Conservation (phyloP, 495 filamentous ascomycete species). For the Xylaria flabelliformis region DNA sequence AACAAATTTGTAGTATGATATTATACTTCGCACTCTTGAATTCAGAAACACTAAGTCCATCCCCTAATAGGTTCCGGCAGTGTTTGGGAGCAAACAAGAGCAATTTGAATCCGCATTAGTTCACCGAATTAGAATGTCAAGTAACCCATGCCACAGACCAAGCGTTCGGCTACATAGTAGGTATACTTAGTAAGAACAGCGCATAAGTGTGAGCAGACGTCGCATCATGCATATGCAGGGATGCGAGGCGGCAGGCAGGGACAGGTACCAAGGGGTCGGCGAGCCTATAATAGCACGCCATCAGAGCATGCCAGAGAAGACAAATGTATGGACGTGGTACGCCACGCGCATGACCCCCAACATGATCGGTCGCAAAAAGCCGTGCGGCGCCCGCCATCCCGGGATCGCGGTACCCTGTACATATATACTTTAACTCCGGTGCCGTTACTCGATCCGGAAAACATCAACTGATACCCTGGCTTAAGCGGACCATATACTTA, state of each 20-base stretch:
- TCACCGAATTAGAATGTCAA: not conserved
- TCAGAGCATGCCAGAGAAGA: not conserved
- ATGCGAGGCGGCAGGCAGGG: conserved; percentile 18
- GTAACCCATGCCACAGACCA: conserved; percentile 8
- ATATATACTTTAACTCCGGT: not conserved
- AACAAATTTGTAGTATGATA: too few relatives aligned
- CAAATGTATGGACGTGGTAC: conserved; percentile 5
- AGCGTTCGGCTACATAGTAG: not conserved
- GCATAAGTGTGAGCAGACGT: not conserved
- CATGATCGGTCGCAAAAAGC: conserved; percentile 19
- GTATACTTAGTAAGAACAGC: not conserved
- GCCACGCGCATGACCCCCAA: conserved; percentile 22
- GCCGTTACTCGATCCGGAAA: conserved; percentile 7
- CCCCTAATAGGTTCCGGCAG: not conserved
- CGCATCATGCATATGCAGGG: conserved; percentile 22
- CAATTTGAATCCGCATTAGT: not conserved
- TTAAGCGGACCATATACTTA: not conserved
- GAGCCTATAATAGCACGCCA: conserved; percentile 20
- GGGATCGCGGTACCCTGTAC: conserved; percentile 10
- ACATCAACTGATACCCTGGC: not conserved
- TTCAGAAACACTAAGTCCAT: not conserved
- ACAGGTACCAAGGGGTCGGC: conserved; percentile 4
- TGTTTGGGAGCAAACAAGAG: not conserved
- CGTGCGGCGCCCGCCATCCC: conserved; percentile 18
- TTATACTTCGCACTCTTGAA: not conserved